Percentiles rank a stretch among this genome's conserved stretches.
phyloP scores from a whole-genome alignment of 768 basidiomycete species.

The Amanita rubescens region DNA sequence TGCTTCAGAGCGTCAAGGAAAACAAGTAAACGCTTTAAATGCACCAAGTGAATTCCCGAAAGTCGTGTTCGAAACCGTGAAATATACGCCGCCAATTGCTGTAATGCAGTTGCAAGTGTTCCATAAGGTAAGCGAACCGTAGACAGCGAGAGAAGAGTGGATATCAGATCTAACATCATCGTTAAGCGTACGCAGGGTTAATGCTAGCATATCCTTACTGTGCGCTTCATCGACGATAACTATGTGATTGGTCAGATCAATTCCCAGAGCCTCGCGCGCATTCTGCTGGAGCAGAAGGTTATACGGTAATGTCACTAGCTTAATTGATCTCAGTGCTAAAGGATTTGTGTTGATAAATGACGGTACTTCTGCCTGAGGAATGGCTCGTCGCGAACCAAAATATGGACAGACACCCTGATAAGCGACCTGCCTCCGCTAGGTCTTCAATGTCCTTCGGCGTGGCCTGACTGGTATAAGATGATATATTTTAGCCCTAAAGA shows the following conservation, averaged over 20 bases:
- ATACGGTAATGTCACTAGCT: constrained; percentile 93
- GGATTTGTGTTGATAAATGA: not conserved
- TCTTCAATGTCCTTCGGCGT: constrained; percentile 93
- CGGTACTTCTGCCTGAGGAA: constrained; percentile 80
- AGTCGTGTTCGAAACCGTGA: constrained; percentile 73
- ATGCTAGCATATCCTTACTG: constrained; percentile 44
- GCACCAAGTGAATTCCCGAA: constrained; percentile 61
- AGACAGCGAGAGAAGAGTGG: constrained; percentile 83
- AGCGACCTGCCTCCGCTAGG: constrained; percentile 64
- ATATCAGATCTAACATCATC: constrained; percentile 64
- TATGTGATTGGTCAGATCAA: constrained; percentile 77
- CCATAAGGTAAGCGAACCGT: constrained; percentile 54
- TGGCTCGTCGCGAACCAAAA: constrained; percentile 83
- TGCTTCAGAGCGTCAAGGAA: constrained; percentile 66
- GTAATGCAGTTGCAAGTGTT: constrained; percentile 53
- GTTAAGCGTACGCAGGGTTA: not conserved
- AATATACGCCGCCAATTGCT: constrained; percentile 74
- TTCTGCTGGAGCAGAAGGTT: constrained; percentile 80
- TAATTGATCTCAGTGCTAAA: not conserved
- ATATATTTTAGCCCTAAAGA: not conserved
- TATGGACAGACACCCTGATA: constrained; percentile 80
- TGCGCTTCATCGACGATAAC: constrained; percentile 96
- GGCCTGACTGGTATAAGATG: constrained; percentile 41
- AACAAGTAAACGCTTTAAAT: constrained; percentile 70
- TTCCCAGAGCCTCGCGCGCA: constrained; percentile 82